Base-by-base conservation (phyloP, 1,284 basidiomycete species). In the Tremellales sp. region DNA sequence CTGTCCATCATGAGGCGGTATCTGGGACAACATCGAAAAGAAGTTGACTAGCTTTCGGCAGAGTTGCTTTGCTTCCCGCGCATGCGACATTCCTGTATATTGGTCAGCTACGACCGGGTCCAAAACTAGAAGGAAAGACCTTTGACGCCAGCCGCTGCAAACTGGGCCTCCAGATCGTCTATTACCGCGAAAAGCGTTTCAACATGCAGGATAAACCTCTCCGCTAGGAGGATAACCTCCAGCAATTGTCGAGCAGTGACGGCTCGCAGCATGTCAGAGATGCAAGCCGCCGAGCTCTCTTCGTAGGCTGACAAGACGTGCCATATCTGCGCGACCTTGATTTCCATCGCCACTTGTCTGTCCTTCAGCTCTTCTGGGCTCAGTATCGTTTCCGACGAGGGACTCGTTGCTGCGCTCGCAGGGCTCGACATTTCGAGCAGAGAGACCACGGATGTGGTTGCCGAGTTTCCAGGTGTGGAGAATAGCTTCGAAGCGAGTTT, bases 31-130 rank as follows among this genome's bases (percentile, higher is more conserved):
- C 37, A 97, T 78, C 6, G 92, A 97, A 76, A 99, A 97, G 48
- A 99, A 84, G 75, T 97, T 95, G 66, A 98, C 95, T 4, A 94
- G 95, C 75, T 97, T 97, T 54, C 95, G 87, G 75, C 94, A 99
- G 21, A 99, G 81, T 85, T 97, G 92, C 56, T 95, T 86, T 34
- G 95, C 93, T 76, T 98, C 94, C 37, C 95, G 84, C 45, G 97
- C 89, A 73, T 98, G 94, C 37, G 92, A 91, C 83, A 97, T 94
- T 54, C 93, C 92, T 95, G 57, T 37, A 35, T 54, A 40, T 33
- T 48, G 34, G 40, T 22, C 19, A 34, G 4, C 7, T 39, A 4
- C 8, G 2, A 35, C 19, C 24, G 19, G 10, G 21, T n/a, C 25
- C n/a, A 24, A 19, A 25, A 35, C 10, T n/a, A n/a, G 24, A 4